Conservation (phyloP, 441 rosid species). For the Lepidium campestre region DNA sequence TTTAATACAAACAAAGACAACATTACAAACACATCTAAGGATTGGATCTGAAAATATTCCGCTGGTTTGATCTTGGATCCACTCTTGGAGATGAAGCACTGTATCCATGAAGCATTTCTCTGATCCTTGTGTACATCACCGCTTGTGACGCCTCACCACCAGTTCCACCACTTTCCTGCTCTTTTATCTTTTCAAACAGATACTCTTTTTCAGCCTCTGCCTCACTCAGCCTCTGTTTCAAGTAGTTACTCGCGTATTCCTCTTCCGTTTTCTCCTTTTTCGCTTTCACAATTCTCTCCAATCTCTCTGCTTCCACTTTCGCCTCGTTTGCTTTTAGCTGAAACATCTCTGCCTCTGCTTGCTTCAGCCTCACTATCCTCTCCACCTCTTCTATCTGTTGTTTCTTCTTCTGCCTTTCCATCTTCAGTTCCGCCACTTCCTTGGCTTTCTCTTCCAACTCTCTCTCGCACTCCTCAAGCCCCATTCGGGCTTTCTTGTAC, state of each 20-base stretch:
- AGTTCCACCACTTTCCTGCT: constrained; percentile 72
- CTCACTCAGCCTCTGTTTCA: constrained; percentile 84
- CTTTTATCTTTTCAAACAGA: constrained; percentile 82
- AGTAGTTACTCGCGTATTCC: constrained; percentile 83
- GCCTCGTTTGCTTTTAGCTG: constrained; percentile 94
- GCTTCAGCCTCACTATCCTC: constrained; percentile 87
- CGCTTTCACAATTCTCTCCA: constrained; percentile 83
- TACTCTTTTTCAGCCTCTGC: constrained; percentile 97
- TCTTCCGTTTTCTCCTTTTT: constrained; percentile 89
- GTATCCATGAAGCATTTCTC: constrained; percentile 54
- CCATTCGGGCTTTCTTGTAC: constrained; percentile 80
- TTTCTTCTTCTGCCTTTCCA: constrained; percentile 78
- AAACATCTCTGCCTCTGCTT: constrained; percentile 98
- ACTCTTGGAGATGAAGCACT: constrained; percentile 38
- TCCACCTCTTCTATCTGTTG: constrained; percentile 83
- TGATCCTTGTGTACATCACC: constrained; percentile 57
- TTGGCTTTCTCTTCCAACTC: constrained; percentile 92
- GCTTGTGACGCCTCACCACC: constrained; percentile 70
- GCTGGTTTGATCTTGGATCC: constrained; percentile 46
- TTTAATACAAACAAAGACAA: constrained; percentile 2
- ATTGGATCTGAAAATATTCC: constrained; percentile 43
- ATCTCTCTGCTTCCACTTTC: constrained; percentile 81
- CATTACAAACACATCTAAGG: constrained; percentile 29
- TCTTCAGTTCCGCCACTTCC: constrained; percentile 64
- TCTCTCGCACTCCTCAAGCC: constrained; percentile 75